phyloP scores from a whole-genome alignment of 2,329 filamentous ascomycete genomes.

The Colletotrichum sp. region DNA sequence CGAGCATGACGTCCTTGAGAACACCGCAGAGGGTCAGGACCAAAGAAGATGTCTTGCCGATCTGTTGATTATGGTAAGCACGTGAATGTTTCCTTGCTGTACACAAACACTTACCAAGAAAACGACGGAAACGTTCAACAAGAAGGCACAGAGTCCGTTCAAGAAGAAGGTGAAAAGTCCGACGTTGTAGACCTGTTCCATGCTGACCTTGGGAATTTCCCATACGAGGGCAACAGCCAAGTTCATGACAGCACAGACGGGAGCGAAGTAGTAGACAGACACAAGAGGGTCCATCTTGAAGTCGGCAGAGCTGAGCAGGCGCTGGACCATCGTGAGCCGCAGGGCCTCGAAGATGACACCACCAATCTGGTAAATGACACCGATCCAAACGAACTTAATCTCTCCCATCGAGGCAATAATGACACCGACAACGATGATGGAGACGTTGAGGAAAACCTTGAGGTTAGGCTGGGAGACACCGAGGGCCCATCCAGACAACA shows the following conservation, averaged over 20 bases:
- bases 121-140: conserved; percentile 84
- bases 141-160: conserved; percentile 80
- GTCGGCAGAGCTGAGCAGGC: conserved; percentile 79
- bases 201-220: conserved; percentile 73
- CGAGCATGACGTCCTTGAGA: conserved; percentile 86
- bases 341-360: conserved; percentile 84
- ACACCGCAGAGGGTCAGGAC: conserved; percentile 88
- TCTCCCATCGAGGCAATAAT: conserved; percentile 94
- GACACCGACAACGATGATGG: conserved; percentile 92
- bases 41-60: conserved; percentile 86
- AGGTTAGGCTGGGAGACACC: conserved; percentile 84
- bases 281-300: conserved; percentile 94
- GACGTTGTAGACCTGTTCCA: conserved; percentile 75
- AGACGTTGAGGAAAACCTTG: conserved; percentile 90
- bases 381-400: conserved; percentile 86
- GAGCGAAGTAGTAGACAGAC: conserved; percentile 89
- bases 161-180: conserved; percentile 74
- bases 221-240: conserved; percentile 73
- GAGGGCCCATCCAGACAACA: conserved; percentile 87
- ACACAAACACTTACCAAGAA: conserved; percentile 70
- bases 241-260: conserved; percentile 84
- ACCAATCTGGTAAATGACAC: conserved; percentile 79
- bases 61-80: conserved; percentile 56
- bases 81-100: neutral
- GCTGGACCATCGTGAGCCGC: conserved; percentile 84